phyloP scores from a whole-genome alignment of 2,329 filamentous ascomycete genomes.

The Alternaria brassicae region DNA sequence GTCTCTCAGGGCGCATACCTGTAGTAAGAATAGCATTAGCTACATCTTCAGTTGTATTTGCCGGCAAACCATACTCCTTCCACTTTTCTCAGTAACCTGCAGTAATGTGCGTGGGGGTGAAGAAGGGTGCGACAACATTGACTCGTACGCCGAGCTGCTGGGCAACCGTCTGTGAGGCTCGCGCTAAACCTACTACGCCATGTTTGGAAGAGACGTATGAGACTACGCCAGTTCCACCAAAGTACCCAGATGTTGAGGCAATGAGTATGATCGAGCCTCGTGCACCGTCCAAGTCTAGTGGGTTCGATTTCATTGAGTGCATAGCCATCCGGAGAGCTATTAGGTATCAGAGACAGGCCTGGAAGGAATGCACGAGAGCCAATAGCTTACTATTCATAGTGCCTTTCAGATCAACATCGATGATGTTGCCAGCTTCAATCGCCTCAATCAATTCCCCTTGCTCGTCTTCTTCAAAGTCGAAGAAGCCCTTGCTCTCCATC shows the following conservation, averaged over 20 bases:
- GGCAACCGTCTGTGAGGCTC: slow-evolving; percentile 49
- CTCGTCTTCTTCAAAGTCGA: slow-evolving; percentile 43
- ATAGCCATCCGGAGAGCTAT: slow-evolving; percentile 36
- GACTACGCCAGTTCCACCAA: slow-evolving; percentile 53
- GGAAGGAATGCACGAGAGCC: neutral
- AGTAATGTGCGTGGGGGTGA: slow-evolving; percentile 57
- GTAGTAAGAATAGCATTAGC: slow-evolving; percentile 52
- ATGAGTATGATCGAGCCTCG: slow-evolving; percentile 52
- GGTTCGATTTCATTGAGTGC: slow-evolving; percentile 46
- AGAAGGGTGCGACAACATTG: slow-evolving; percentile 59
- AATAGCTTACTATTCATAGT: slow-evolving; percentile 52
- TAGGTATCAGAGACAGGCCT: neutral
- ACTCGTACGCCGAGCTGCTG: slow-evolving; percentile 48
- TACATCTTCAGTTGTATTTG: slow-evolving; percentile 54
- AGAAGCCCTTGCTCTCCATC: slow-evolving; percentile 48
- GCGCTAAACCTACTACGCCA: slow-evolving; percentile 51
- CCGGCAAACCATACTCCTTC: slow-evolving; percentile 49
- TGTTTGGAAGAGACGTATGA: slow-evolving; percentile 57
- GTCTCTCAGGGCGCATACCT: slow-evolving; percentile 40
- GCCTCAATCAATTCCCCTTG: slow-evolving; percentile 39
- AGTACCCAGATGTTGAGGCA: slow-evolving; percentile 54
- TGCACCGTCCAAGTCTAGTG: slow-evolving; percentile 28
- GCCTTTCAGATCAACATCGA: slow-evolving; percentile 56
- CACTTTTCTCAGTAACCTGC: slow-evolving; percentile 50
- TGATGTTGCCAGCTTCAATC: slow-evolving; percentile 30